These are phyloP conservation scores for Scedosporium dehoogii DNA, from an alignment of 2,329 filamentous ascomycete genomes.

Conservation along the genomic window DNA sequence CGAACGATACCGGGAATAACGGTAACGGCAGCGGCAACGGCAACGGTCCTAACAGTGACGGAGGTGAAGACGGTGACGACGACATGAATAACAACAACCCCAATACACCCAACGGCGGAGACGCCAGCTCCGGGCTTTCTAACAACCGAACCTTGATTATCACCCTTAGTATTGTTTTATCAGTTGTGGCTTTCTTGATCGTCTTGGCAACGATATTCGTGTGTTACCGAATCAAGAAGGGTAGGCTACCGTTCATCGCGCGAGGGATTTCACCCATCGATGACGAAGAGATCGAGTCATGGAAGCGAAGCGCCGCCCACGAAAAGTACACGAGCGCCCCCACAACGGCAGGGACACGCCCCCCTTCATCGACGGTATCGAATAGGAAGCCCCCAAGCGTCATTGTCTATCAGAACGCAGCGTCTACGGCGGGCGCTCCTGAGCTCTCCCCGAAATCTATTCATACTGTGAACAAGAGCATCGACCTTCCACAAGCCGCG, in stretches of 20 bases:
- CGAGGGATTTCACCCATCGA: constrained; percentile 51
- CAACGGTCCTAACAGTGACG: neutral
- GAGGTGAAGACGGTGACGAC: neutral
- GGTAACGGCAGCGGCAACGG: neutral
- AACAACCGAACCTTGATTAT: constrained; percentile 36
- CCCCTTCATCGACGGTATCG: neutral
- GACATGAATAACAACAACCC: neutral
- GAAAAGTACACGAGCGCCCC: constrained; percentile 21
- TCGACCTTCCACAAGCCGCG: constrained; percentile 37
- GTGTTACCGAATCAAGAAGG: constrained; percentile 28
- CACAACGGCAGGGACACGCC: constrained; percentile 12
- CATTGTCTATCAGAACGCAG: constrained; percentile 39
- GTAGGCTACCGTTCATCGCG: constrained; percentile 32
- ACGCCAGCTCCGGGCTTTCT: neutral
- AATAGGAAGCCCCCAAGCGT: constrained; percentile 38
- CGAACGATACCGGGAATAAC: neutral
- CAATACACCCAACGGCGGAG: neutral
- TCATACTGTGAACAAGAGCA: constrained; percentile 28
- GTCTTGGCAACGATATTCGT: constrained; percentile 23
- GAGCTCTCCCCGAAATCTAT: constrained; percentile 18
- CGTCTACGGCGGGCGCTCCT: constrained; percentile 16
- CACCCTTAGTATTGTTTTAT: constrained; percentile 39
- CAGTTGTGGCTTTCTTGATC: constrained; percentile 25
- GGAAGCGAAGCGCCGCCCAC: constrained; percentile 35
- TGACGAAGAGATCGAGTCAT: constrained; percentile 57